phyloP scores from a whole-genome alignment of 495 filamentous ascomycete genomes.

The Aspergillus steynii region DNA sequence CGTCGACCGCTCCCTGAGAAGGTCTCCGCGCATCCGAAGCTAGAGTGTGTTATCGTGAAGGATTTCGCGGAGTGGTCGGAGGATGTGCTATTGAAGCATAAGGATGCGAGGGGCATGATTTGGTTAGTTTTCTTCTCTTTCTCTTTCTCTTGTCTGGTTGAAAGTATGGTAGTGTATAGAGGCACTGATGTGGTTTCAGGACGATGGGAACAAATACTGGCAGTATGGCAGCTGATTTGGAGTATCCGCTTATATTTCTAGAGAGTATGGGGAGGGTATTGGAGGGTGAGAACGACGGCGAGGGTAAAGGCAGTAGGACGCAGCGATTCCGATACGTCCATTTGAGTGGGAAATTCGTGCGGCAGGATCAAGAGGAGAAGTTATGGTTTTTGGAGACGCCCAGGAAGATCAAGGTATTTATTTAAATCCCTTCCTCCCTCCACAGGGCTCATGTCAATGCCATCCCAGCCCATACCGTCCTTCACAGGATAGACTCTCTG shows the following conservation, averaged over 20 bases:
- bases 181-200: not conserved
- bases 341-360: not conserved
- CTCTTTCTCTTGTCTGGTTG: not conserved
- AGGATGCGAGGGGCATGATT: not conserved
- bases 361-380: not conserved
- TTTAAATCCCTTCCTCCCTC: not conserved
- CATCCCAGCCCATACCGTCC: too few species aligned
- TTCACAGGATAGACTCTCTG: too few species aligned
- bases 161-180: too few species aligned
- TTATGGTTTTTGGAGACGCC: not conserved
- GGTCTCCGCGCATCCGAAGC: not conserved
- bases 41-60: not conserved
- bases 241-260: not conserved
- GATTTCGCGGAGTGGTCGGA: not conserved
- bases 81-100: not conserved
- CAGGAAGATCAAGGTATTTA: not conserved
- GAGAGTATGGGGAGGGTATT: not conserved
- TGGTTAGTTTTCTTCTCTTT: not conserved
- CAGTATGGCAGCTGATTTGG: not conserved
- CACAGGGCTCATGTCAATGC: too few species aligned
- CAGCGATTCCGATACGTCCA: not conserved
- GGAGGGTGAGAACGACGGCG: too few species aligned
- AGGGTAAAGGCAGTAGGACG: not conserved
- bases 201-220: not conserved
- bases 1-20: not conserved